Base-by-base conservation (phyloP, 306 rosid genomes). In the Oemleria cerasiformis region DNA sequence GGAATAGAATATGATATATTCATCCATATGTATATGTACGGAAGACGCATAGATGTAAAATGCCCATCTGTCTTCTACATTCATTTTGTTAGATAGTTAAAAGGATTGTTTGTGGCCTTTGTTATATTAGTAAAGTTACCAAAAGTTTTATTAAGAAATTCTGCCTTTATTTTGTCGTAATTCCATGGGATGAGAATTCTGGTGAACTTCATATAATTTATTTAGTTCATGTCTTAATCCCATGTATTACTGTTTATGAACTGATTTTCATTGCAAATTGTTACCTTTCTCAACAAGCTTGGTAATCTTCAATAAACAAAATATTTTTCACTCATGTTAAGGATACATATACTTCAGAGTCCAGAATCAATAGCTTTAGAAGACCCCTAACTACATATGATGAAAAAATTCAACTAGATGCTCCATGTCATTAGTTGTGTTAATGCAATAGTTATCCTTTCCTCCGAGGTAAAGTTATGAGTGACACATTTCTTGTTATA, bases 401-500 rank as follows among this genome's bases (percentile, higher is more conserved):
- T 40, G 16, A 41, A 21, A 69, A 40, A 8, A 39, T 68, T 71
- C 34, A 8, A 23, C 44, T 47, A 12, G 9, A 73, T 51, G 20
- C 57, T 61, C 23, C 17, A 63, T 17, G 9, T 54, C 62, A 10
- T 43, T 40, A 41, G 40, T 21, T 55, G 64, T 69, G 25, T 36
- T 9, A 54, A 68, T 39, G 53, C 62, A 39, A 68, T 39, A 36
- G 49, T 53, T 45, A 51, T 68, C 21, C 73, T 39, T 51, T 40
- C 21, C 21, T 17, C 60, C 25, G 36, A 21, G 62, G 71, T 20
- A 58, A 23, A 45, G 14, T 47, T 57, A 25, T 42, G 47, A 77
- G 57, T 47, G 72, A 66, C 67, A 34, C 43, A 65, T 48, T 65
- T 72, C 57, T 39, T 47, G 50, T 72, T 53, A 39, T 25, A 62